phyloP scores from a whole-genome alignment of 768 basidiomycete genomes.

The Phaeotremella skinneri region DNA sequence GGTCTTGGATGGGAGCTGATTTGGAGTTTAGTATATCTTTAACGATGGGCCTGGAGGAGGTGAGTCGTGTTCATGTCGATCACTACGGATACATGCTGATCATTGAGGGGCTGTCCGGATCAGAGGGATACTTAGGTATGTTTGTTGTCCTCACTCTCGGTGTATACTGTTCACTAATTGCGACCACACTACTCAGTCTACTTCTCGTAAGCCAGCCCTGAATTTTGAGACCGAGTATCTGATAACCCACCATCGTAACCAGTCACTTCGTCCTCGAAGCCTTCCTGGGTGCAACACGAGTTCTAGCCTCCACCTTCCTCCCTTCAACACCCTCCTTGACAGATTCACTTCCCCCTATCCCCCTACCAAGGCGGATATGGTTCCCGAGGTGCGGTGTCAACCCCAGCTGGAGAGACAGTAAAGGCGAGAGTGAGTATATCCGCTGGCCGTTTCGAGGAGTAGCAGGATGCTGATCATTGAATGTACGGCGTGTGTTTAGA shows the following conservation, averaged over 20 bases:
- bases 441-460: neutral
- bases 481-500: no score
- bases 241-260: neutral
- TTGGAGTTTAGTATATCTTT: constrained; percentile 38
- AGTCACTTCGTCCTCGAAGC: constrained; percentile 43
- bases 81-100: neutral
- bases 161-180: no score
- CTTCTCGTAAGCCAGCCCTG: neutral
- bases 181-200: neutral
- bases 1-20: no score
- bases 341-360: neutral
- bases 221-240: neutral
- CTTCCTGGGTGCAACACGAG: constrained; percentile 36
- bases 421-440: constrained; percentile 26
- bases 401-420: constrained; percentile 32
- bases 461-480: no score
- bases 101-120: no score
- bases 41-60: constrained; percentile 34
- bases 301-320: constrained; percentile 21
- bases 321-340: neutral
- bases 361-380: constrained; percentile 31
- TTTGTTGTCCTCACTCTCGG: neutral
- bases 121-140: constrained; percentile 30
- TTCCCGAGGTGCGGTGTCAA: constrained; percentile 31
- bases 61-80: constrained; percentile 1